Evolutionary conservation across 768 basidiomycete species (phyloP).

Genomic region (Leucosporidium scottii): DNA sequence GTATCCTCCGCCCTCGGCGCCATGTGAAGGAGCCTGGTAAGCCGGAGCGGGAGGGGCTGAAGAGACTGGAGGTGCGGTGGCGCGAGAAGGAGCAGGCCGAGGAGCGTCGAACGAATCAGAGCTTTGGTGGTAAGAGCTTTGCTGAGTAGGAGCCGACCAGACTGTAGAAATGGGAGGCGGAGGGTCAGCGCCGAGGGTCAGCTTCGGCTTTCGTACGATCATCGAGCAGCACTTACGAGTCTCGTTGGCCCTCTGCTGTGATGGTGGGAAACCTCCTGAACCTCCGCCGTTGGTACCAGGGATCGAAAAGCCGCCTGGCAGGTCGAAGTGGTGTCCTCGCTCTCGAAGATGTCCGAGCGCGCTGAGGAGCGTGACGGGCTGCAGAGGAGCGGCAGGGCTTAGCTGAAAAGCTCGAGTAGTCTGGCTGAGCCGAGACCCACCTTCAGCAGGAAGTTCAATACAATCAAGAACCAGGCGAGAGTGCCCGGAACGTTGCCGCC

Average conservation of each 20-base stretch:
- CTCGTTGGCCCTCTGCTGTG: slow-evolving; percentile 8
- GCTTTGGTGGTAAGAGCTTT: slow-evolving; percentile 5
- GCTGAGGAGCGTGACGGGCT: slow-evolving; percentile 18
- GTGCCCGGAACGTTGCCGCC: neutral
- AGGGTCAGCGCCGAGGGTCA: neutral
- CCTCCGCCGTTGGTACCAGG: neutral
- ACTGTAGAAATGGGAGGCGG: neutral
- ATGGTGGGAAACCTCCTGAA: slow-evolving; percentile 6
- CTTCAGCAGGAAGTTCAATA: slow-evolving; percentile 28
- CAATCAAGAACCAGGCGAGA: slow-evolving; percentile 2
- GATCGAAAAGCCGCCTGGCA: slow-evolving; percentile 8
- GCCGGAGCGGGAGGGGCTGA: no score
- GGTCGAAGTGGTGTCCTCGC: slow-evolving; percentile 2
- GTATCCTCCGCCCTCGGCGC: slow-evolving; percentile 28
- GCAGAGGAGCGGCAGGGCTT: neutral
- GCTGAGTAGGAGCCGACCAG: slow-evolving; percentile 24
- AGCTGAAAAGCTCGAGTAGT: no score
- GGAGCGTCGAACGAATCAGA: no score
- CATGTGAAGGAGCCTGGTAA: neutral
- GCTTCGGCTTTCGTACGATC: neutral
- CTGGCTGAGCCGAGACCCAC: no score
- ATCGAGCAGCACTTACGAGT: neutral
- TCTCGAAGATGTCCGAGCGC: slow-evolving; percentile 4
- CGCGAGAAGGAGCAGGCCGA: no score
- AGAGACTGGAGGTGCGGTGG: no score